These are phyloP conservation scores for Botrytis fragariae DNA, from an alignment of 2,329 filamentous ascomycete species.

Conservation along the genomic window DNA sequence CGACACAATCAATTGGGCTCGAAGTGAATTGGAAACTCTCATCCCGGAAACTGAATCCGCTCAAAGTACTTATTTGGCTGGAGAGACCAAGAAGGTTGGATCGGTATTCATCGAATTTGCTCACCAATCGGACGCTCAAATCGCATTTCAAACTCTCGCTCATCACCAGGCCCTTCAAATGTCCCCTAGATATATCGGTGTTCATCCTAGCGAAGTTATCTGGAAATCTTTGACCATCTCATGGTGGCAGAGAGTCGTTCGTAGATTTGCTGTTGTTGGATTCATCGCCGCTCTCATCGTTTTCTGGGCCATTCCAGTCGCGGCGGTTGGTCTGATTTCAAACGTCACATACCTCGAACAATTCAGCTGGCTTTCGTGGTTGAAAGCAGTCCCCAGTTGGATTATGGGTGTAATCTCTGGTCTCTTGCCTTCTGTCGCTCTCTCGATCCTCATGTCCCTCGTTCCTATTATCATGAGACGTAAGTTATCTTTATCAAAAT, in stretches of 20 bases:
- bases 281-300: slow-evolving; percentile 76
- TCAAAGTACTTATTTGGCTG: slow-evolving; percentile 64
- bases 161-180: slow-evolving; percentile 84
- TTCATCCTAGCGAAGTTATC: slow-evolving; percentile 78
- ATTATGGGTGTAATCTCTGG: slow-evolving; percentile 83
- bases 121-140: slow-evolving; percentile 78
- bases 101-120: slow-evolving; percentile 91
- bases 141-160: slow-evolving; percentile 79
- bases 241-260: slow-evolving; percentile 81
- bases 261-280: slow-evolving; percentile 65
- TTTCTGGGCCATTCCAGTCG: slow-evolving; percentile 79
- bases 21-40: slow-evolving; percentile 72
- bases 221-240: slow-evolving; percentile 82
- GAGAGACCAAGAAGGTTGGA: slow-evolving; percentile 56
- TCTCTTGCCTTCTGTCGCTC: slow-evolving; percentile 73
- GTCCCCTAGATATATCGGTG: slow-evolving; percentile 78
- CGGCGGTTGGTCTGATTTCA: slow-evolving; percentile 78
- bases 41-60: slow-evolving; percentile 67
- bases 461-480: slow-evolving; percentile 78
- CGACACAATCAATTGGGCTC: slow-evolving; percentile 89
- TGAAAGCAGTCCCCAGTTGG: slow-evolving; percentile 64
- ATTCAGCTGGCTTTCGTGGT: slow-evolving; percentile 69
- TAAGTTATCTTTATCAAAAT: slow-evolving; percentile 44
- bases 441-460: slow-evolving; percentile 82
- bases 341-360: slow-evolving; percentile 71